Percentiles rank a stretch among this genome's conserved stretches.
phyloP scores from a whole-genome alignment of 2,329 filamentous ascomycete species.

The Talaromyces funiculosus region DNA sequence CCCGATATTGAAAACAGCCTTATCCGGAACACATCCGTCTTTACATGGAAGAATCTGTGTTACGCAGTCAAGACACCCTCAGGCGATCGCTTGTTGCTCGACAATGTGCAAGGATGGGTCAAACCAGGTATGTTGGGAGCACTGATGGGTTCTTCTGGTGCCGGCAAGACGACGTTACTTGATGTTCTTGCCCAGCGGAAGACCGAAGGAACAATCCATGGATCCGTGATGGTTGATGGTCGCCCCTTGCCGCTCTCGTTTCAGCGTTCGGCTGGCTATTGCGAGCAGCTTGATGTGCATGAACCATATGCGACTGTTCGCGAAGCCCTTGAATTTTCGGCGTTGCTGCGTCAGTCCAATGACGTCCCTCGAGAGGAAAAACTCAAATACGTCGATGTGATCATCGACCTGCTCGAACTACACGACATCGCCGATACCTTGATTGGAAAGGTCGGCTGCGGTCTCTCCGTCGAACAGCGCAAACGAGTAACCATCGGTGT shows the following conservation, averaged over 20 bases:
- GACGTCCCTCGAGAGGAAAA: slow-evolving; percentile 53
- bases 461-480: slow-evolving; percentile 57
- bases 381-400: slow-evolving; percentile 58
- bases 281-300: slow-evolving; percentile 64
- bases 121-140: slow-evolving; percentile 73
- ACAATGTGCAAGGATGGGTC: slow-evolving; percentile 67
- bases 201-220: slow-evolving; percentile 55
- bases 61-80: slow-evolving; percentile 61
- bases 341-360: slow-evolving; percentile 54
- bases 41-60: slow-evolving; percentile 68
- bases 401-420: slow-evolving; percentile 59
- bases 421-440: slow-evolving; percentile 60
- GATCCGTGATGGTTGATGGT: slow-evolving; percentile 63
- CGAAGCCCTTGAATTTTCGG: slow-evolving; percentile 62
- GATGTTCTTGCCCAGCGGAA: slow-evolving; percentile 70
- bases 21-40: slow-evolving; percentile 60
- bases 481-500: slow-evolving; percentile 68
- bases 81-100: slow-evolving; percentile 53
- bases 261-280: slow-evolving; percentile 63
- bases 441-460: slow-evolving; percentile 42
- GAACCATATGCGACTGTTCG: slow-evolving; percentile 60
- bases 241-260: slow-evolving; percentile 55
- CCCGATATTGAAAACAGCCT: slow-evolving; percentile 39
- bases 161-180: slow-evolving; percentile 69
- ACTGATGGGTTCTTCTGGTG: slow-evolving; percentile 70